Percentiles rank a stretch among this genome's conserved stretches.
Conservation (phyloP, 2,329 filamentous ascomycete genomes). For the Calonectria naviculata region DNA sequence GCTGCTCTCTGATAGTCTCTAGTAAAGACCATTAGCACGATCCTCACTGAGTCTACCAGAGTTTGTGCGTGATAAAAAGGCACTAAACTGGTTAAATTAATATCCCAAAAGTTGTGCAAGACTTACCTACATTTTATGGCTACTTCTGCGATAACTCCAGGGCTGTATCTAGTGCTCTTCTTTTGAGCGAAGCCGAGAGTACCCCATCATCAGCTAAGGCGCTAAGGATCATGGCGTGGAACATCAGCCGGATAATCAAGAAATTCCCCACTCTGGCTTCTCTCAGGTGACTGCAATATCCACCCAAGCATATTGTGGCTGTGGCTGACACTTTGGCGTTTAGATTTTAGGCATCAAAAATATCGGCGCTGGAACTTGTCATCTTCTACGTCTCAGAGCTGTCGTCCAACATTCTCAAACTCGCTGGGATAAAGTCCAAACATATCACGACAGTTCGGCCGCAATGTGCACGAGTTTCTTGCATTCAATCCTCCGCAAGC, state of each 20-base stretch:
- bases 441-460: not conserved
- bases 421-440: not conserved
- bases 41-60: no score
- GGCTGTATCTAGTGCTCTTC: no score
- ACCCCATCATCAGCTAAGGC: not conserved
- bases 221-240: not conserved
- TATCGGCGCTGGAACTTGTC: not conserved
- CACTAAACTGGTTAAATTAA: no score
- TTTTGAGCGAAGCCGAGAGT: no score
- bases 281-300: not conserved
- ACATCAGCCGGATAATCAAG: not conserved
- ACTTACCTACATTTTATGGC: no score
- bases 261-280: not conserved
- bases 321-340: not conserved
- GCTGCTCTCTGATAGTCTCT: no score
- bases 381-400: not conserved
- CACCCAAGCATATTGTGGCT: not conserved
- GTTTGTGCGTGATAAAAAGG: no score
- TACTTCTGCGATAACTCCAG: no score
- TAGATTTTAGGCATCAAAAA: not conserved
- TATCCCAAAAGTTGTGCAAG: no score
- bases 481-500: not conserved
- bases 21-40: no score
- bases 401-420: not conserved
- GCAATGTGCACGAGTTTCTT: not conserved